Base-by-base conservation (phyloP, 2,329 filamentous ascomycete species). In the Colletotrichum musae region DNA sequence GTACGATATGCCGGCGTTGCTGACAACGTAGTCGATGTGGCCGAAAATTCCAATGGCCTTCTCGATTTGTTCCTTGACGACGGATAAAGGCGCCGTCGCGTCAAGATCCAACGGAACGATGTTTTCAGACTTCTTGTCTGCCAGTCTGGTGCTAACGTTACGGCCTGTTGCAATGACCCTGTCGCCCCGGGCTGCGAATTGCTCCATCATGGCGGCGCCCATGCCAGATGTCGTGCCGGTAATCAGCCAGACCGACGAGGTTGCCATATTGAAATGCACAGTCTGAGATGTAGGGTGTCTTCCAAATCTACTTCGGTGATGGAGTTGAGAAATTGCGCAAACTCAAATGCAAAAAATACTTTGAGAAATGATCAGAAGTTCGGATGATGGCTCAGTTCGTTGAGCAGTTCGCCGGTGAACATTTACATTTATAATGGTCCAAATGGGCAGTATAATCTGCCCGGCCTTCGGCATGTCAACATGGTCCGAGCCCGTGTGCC, bases 101-200 rank as follows among this genome's bases (percentile, higher is more conserved):
- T 81, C 80, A 0, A 81, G 73, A 2, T 76, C 72, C 0, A 85
- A 81, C 63, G 89, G 85, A 0, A 77, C 78, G 6, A 77, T 54
- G 45, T 70, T 70, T 13, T 75, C 72, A 16, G 77, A 74, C 43
- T 75, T 68, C 58, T 76, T 71, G 26, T 74, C 61, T 18, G 87
- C 82, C 0, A 89, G 80, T 7, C 82, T 80, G 13, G 86, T 81
- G 70, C 83, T 72, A 9, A 77, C 74, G 41, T 86, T 81, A 15
- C 86, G 81, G 18, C 86, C 85, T 12, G 85, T 80, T 2, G 79
- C 81, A 32, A 85, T 82, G 12, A 88, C 83, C 56, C 81, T 80
- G 36, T 80, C 77, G 21, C 84, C 83, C 52, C 79, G 75, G 13
- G 77, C 61, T 61, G 87, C 73, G 50, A 88, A 75, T n/a, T 79